phyloP scores from a whole-genome alignment of 2,329 filamentous ascomycete species.

The Trichoderma cornu-damae region DNA sequence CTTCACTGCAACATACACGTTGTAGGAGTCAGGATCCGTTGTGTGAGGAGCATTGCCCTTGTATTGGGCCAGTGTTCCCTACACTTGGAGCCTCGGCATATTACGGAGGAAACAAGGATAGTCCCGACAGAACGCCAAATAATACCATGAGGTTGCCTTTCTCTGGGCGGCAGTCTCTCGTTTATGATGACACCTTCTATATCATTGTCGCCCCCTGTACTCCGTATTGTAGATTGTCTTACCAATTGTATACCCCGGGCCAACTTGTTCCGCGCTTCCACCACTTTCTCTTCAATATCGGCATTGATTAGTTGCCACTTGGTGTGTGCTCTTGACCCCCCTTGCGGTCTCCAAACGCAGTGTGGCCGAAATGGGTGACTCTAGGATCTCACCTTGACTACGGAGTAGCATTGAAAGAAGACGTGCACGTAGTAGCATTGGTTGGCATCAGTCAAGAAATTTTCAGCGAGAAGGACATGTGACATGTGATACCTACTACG shows the following conservation, averaged over 20 bases:
- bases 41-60: slow-evolving; percentile 39
- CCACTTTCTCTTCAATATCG: not conserved
- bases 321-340: not conserved
- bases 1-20: slow-evolving; percentile 36
- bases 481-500: too few relatives aligned
- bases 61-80: slow-evolving; percentile 27
- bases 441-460: not conserved
- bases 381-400: slow-evolving; percentile 5
- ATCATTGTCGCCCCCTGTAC: not conserved
- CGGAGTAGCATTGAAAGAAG: slow-evolving; percentile 2
- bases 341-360: not conserved
- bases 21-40: slow-evolving; percentile 34
- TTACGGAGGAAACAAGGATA: too few relatives aligned
- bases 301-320: not conserved
- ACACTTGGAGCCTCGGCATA: too few relatives aligned
- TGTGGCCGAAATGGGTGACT: not conserved
- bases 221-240: not conserved
- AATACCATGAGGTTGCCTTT: too few relatives aligned
- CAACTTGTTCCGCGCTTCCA: not conserved
- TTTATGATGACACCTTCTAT: not conserved
- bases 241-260: not conserved
- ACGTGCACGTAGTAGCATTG: not conserved
- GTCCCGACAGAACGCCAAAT: too few relatives aligned
- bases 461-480: not conserved
- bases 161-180: too few relatives aligned